Evolutionary conservation across 1,284 basidiomycete genomes (phyloP), one percentile per base, ranked within the genome.

Genomic region (Moesziomyces sp.): DNA sequence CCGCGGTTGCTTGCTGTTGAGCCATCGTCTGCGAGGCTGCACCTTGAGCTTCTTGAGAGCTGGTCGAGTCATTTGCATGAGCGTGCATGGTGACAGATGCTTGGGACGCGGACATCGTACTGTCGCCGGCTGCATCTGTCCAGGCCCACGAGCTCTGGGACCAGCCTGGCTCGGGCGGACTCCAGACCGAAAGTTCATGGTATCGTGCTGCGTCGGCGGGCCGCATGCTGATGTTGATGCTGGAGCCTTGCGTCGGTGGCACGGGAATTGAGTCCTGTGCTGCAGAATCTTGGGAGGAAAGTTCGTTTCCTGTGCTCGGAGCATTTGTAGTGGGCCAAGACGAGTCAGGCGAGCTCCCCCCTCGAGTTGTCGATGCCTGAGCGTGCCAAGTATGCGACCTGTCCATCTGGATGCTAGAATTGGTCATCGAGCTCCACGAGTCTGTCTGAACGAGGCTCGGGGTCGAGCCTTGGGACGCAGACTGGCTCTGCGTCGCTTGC

Each of bases 121-220:
- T 18, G 35, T 16, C 13, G 35, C 13, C 14, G 35, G 16, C 35
- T 8, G 30, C 6, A 8, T 11, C 8, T 30, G 35, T 14, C 35
- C 35, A 38, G 0, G 52, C 21, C 13, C 48, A 49, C n/a, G 52
- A 44, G 16, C 30, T 23, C 6, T 43, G 45, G 16, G 52, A 23
- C 52, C 46, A 60, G 26, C 30, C 55, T 19, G 56, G 48, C 5
- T 69, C 59, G 18, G 59, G 66, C 21, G 24, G 55, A 6, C 18
- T 48, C 66, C 66, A 69, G 24, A 62, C 59, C 11, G 46, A 38
- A 4, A 69, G 59, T 16, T 23, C 44, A 4, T 42, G 23, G 10
- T 58, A 55, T 1, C 35, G 28, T 7, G 40, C 38, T 2, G 52
- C 54, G n/a, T 35, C 23, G 18, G 58, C 24, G 3, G 30, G 16